A percentile compares a stretch with the other conserved stretches of the same genome.
These are phyloP conservation scores for Salvia rosmarinus DNA, from an alignment of 257 asterid species.

Conservation along the genomic window DNA sequence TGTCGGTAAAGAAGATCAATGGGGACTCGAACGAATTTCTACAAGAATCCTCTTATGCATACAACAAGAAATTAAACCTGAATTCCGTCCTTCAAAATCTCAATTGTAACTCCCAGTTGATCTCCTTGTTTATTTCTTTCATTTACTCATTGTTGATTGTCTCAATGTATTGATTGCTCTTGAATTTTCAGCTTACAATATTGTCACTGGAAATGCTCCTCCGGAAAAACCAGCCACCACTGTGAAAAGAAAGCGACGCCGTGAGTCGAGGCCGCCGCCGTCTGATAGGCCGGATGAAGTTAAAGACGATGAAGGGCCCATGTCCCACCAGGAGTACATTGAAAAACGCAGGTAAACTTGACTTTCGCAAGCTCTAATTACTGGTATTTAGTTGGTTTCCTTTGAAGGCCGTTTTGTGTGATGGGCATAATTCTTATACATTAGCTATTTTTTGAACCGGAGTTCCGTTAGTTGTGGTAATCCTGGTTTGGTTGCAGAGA, in stretches of 20 bases:
- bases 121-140: background rate
- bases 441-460: background rate
- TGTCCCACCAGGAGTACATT: slow-evolving; percentile 81
- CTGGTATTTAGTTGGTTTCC: background rate
- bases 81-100: slow-evolving; percentile 82
- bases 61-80: slow-evolving; percentile 73
- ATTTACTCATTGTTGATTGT: background rate
- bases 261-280: slow-evolving; percentile 36
- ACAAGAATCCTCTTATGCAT: slow-evolving; percentile 77
- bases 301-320: slow-evolving; percentile 55
- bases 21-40: slow-evolving; percentile 70
- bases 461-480: background rate
- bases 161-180: slow-evolving; percentile 9
- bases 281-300: slow-evolving; percentile 32
- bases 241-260: slow-evolving; percentile 55
- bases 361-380: background rate
- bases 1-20: slow-evolving; percentile 30
- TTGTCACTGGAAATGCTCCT: slow-evolving; percentile 56
- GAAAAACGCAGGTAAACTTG: slow-evolving; percentile 57
- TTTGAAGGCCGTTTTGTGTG: slow-evolving; percentile 3
- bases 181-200: slow-evolving; percentile 63
- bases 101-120: slow-evolving; percentile 41
- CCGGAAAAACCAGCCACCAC: slow-evolving; percentile 34
- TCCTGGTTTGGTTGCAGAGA: background rate
- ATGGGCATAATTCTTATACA: background rate